Percentiles rank a stretch among this genome's conserved stretches.
These are phyloP conservation scores for Hyphodiscus sp. DNA, from an alignment of 2,329 filamentous ascomycete species.

Conservation along the genomic window DNA sequence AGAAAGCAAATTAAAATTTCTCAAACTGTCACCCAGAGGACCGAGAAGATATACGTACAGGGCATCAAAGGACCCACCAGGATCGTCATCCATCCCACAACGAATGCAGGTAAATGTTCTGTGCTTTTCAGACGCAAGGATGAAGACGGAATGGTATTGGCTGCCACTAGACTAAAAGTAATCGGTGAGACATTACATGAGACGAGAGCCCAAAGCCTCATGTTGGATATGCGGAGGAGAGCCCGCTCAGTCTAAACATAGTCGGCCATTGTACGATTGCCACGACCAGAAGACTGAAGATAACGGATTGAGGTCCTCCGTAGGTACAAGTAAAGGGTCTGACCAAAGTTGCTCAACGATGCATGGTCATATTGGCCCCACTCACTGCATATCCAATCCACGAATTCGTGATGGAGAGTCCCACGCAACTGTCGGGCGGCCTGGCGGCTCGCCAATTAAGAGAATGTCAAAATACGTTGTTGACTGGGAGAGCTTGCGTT, in stretches of 20 bases:
- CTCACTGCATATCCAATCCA: conserved; percentile 25
- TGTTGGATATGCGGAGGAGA: conserved; percentile 21
- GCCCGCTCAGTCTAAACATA: conserved; percentile 24
- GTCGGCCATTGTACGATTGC: conserved; percentile 19
- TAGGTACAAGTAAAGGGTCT: conserved; percentile 16
- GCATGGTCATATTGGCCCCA: no score
- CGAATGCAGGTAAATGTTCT: no score
- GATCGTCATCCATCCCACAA: no score
- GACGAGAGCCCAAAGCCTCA: not conserved
- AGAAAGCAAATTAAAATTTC: conserved; percentile 1
- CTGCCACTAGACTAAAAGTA: no score
- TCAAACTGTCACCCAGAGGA: not conserved
- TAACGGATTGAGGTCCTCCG: conserved; percentile 23
- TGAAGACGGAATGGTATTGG: no score
- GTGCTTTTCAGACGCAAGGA: no score
- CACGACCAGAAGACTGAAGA: conserved; percentile 23
- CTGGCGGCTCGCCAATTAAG: no score
- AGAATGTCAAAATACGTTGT: no score
- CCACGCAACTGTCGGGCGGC: no score
- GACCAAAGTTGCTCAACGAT: conserved; percentile 5
- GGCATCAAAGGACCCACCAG: conserved; percentile 7
- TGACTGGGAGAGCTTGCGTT: no score
- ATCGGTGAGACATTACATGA: not conserved
- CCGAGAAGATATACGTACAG: conserved; percentile 6
- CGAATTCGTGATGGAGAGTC: conserved; percentile 25